Evolutionary conservation across 345 rosid genomes (phyloP).

Genomic region (Arabidopsis thaliana): DNA sequence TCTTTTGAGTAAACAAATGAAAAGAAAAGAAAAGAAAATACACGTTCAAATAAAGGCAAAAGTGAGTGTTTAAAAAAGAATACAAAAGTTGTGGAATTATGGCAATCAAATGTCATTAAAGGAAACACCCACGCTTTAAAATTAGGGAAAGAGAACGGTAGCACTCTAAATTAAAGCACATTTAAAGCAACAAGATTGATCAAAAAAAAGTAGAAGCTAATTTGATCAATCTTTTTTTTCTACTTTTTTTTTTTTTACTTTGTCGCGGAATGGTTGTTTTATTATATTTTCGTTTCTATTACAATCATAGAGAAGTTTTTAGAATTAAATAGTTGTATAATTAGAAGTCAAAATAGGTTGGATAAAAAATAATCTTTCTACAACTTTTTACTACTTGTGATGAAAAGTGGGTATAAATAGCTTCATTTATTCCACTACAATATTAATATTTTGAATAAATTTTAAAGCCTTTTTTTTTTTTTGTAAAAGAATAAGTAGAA

Average conservation of each 20-base stretch:
- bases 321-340: not conserved
- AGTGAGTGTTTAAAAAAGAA: conserved; percentile 23
- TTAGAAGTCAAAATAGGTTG: not conserved
- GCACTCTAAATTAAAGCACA: conserved; percentile 23
- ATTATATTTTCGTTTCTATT: not conserved
- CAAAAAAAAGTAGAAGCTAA: too few species aligned
- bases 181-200: conserved; percentile 22
- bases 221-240: not conserved
- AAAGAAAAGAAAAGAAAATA: conserved; percentile 5
- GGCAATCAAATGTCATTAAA: conserved; percentile 32
- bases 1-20: not conserved
- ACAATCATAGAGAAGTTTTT: not conserved
- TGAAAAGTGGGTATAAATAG: not conserved
- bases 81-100: conserved; percentile 33
- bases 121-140: conserved; percentile 32
- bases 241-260: not conserved
- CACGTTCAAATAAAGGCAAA: conserved; percentile 24
- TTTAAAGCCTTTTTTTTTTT: not conserved
- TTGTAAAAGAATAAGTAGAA: not conserved
- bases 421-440: not conserved
- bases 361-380: not conserved
- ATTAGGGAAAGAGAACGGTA: conserved; percentile 30
- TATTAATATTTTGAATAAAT: not conserved
- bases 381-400: not conserved
- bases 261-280: not conserved